Percentiles rank a stretch among this genome's conserved stretches.
Evolutionary conservation across 2,329 filamentous ascomycete genomes (phyloP).

Genomic region (Calonectria ilicicola): DNA sequence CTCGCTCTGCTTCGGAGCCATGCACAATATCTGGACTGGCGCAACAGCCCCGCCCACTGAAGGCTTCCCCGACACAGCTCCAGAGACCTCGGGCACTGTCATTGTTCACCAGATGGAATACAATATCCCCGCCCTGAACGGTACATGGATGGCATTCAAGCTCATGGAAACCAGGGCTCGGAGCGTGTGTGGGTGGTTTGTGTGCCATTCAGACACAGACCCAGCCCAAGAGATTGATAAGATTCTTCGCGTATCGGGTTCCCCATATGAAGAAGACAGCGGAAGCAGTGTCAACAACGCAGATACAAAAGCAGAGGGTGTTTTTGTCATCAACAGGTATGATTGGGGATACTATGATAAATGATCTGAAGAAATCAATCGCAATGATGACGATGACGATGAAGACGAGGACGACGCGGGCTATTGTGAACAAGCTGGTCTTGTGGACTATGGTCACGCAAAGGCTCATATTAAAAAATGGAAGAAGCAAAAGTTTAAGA

Average conservation of each 20-base stretch:
- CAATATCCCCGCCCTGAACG: slow-evolving; percentile 12
- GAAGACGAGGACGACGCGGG: not conserved
- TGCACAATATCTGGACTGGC: slow-evolving; percentile 17
- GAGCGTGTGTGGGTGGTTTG: not conserved
- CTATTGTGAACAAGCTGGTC: not conserved
- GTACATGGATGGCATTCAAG: slow-evolving; percentile 8
- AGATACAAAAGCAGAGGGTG: not conserved
- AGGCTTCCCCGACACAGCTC: not conserved
- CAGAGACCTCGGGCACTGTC: not conserved
- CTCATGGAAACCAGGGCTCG: not conserved
- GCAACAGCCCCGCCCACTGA: not conserved
- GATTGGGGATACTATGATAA: slow-evolving; percentile 11
- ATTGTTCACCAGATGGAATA: not conserved
- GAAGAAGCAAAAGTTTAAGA: not conserved
- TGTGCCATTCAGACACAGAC: not conserved
- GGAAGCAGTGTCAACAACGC: slow-evolving; percentile 3
- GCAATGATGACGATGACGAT: not conserved
- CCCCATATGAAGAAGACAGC: slow-evolving; percentile 10
- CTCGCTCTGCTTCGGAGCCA: slow-evolving; percentile 8
- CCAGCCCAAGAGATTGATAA: slow-evolving; percentile 3
- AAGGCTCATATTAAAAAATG: not conserved
- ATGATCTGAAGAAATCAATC: not conserved
- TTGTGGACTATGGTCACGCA: not conserved
- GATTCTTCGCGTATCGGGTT: slow-evolving; percentile 19
- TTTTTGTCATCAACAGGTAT: slow-evolving; percentile 17